Conservation (phyloP, 345 rosid genomes). For the Camelina neglecta region DNA sequence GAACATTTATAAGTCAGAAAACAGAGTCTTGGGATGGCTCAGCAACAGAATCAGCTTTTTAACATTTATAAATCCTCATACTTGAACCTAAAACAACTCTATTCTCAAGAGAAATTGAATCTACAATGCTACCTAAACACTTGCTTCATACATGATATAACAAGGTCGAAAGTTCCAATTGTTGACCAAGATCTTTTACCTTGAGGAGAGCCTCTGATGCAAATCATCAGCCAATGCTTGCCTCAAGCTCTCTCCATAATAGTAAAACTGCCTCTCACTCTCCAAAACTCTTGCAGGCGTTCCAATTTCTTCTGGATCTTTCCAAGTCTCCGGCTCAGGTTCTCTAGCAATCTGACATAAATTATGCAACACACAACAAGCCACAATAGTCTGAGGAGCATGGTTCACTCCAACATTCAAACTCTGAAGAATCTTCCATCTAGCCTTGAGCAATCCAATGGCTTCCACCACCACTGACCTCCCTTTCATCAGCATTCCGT, state of each 20-base stretch:
- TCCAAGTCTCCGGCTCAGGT: conserved; percentile 90
- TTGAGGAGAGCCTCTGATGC: conserved; percentile 88
- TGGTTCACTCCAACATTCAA: conserved; percentile 92
- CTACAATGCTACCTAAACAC: conserved; percentile 32
- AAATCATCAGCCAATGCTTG: conserved; percentile 94
- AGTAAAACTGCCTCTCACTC: conserved; percentile 79
- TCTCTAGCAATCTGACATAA: conserved; percentile 95
- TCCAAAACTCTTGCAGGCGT: conserved; percentile 70
- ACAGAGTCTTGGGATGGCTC: background rate
- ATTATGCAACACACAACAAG: conserved; percentile 97
- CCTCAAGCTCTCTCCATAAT: conserved; percentile 82
- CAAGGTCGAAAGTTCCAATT: background rate
- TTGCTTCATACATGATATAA: conserved; percentile 27
- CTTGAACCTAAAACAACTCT: conserved; percentile 21
- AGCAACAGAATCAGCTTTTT: conserved; percentile 14
- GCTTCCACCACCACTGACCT: conserved; percentile 95
- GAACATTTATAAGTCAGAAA: background rate
- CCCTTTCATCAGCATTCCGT: conserved; percentile 98
- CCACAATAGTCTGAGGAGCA: conserved; percentile 96
- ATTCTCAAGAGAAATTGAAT: conserved; percentile 13
- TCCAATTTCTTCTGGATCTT: conserved; percentile 87
- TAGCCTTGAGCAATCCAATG: conserved; percentile 79
- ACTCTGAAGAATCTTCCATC: conserved; percentile 97
- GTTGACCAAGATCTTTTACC: conserved; percentile 47
- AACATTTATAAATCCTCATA: conserved; percentile 18